Percentiles rank a stretch among this genome's conserved stretches.
phyloP scores from a whole-genome alignment of 2,329 filamentous ascomycete genomes.

The Aspergillus fumigatiaffinis region DNA sequence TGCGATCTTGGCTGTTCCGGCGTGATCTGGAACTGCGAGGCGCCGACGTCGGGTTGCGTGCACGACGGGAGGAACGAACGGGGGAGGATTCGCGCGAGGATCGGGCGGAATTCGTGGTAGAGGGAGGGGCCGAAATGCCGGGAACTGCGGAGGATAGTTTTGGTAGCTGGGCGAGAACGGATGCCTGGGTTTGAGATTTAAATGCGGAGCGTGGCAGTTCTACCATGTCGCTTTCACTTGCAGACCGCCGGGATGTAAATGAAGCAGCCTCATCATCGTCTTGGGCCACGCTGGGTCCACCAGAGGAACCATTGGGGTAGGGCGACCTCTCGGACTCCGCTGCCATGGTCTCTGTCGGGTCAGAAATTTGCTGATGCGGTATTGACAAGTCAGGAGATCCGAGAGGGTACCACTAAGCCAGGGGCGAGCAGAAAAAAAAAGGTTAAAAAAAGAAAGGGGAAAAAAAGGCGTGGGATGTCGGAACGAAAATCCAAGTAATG shows the following conservation, averaged over 20 bases:
- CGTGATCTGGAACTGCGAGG: slow-evolving; percentile 51
- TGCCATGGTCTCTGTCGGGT: slow-evolving; percentile 29
- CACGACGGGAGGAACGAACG: slow-evolving; percentile 29
- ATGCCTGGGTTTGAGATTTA: slow-evolving; percentile 23
- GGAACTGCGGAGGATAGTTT: slow-evolving; percentile 26
- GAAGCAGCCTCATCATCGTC: slow-evolving; percentile 24
- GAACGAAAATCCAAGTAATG: slow-evolving; percentile 6
- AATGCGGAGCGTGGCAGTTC: slow-evolving; percentile 25
- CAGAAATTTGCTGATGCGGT: slow-evolving; percentile 25
- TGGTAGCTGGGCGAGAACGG: slow-evolving; percentile 29
- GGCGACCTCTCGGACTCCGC: slow-evolving; percentile 37
- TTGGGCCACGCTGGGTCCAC: slow-evolving; percentile 26
- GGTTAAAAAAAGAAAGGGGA: slow-evolving; percentile 1
- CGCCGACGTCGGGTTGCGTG: slow-evolving; percentile 27
- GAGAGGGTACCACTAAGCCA: slow-evolving; percentile 26
- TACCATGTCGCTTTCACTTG: slow-evolving; percentile 26
- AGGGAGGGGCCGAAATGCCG: slow-evolving; percentile 30
- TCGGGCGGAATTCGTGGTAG: slow-evolving; percentile 42
- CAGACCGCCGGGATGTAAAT: slow-evolving; percentile 24
- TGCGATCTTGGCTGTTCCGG: slow-evolving; percentile 65
- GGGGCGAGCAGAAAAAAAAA: slow-evolving; percentile 17
- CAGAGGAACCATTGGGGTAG: slow-evolving; percentile 28
- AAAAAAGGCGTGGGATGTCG: background rate
- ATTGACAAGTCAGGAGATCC: slow-evolving; percentile 33
- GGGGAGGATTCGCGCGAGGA: slow-evolving; percentile 50